phyloP scores from a whole-genome alignment of 2,329 filamentous ascomycete genomes.

The Aspergillus tanneri region DNA sequence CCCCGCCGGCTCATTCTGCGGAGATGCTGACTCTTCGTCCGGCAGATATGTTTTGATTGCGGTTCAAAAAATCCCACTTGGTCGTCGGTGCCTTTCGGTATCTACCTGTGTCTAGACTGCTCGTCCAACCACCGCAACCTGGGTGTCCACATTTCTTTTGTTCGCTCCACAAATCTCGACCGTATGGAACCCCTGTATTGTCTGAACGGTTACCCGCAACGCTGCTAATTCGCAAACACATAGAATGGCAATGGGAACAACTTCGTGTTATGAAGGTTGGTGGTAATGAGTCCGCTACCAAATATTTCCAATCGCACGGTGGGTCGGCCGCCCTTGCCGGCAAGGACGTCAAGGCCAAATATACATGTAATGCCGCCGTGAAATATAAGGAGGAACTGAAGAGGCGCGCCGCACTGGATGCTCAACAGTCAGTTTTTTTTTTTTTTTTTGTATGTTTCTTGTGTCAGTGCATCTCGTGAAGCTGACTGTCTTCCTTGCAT shows the following conservation, averaged over 20 bases:
- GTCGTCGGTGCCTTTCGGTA: conserved; percentile 95
- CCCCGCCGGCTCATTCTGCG: conserved; percentile 17
- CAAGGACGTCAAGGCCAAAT: conserved; percentile 97
- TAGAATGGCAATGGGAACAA: conserved; percentile 99
- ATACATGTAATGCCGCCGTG: conserved; percentile 84
- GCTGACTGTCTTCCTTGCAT: conserved; percentile 13
- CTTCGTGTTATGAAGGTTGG: conserved; percentile 96
- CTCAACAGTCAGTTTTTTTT: conserved; percentile 67
- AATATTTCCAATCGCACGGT: conserved; percentile 96
- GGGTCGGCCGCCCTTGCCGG: conserved; percentile 90
- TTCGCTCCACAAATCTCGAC: conserved; percentile 96
- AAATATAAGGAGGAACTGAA: conserved; percentile 99
- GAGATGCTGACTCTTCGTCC: conserved; percentile 11
- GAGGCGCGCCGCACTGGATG: conserved; percentile 77
- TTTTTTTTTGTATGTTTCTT: neutral
- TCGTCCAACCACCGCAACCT: conserved; percentile 96
- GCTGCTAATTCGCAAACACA: conserved; percentile 23
- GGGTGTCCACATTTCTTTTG: conserved; percentile 98
- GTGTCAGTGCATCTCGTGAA: too few species aligned
- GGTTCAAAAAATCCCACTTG: conserved; percentile 96
- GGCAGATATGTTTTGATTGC: conserved; percentile 95
- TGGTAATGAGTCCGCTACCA: conserved; percentile 95
- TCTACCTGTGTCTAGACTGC: conserved; percentile 97
- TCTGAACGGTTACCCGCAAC: neutral
- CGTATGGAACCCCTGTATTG: conserved; percentile 60